These are phyloP conservation scores for Auxenochlorella protothecoides DNA, from an alignment of 139 green algal species.

Conservation along the genomic window DNA sequence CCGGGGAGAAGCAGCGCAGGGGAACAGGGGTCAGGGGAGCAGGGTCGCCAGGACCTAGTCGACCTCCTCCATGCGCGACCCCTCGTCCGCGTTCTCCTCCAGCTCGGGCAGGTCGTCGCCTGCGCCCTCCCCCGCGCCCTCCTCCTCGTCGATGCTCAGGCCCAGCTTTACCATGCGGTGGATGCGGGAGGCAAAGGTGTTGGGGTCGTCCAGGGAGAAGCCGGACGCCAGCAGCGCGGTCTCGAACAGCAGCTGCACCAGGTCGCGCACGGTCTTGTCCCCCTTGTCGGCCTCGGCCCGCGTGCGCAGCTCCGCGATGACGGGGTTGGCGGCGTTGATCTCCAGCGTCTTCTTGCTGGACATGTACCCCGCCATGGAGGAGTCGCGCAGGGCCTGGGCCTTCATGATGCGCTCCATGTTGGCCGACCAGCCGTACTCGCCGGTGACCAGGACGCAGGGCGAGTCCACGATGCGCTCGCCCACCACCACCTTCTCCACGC, in stretches of 20 bases:
- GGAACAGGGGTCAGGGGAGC: neutral
- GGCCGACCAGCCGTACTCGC: conserved; percentile 97
- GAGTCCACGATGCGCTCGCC: conserved; percentile 97
- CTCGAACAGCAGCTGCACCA: conserved; percentile 97
- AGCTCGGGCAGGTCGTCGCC: conserved; percentile 84
- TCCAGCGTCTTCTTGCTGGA: conserved; percentile 98
- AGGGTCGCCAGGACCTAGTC: conserved; percentile 39
- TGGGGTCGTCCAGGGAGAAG: conserved; percentile 97
- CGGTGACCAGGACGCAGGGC: conserved; percentile 97
- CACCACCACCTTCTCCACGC: conserved; percentile 83
- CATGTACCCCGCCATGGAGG: conserved; percentile 96
- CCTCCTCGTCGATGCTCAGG: conserved; percentile 94
- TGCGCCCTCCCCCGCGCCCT: conserved; percentile 17
- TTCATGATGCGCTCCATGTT: conserved; percentile 99
- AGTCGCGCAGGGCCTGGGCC: conserved; percentile 93
- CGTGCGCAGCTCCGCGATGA: conserved; percentile 71
- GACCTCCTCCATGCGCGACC: conserved; percentile 94
- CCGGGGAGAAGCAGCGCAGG: neutral
- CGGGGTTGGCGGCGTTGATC: conserved; percentile 97
- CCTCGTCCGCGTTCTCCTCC: conserved; percentile 90
- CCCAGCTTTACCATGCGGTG: conserved; percentile 99
- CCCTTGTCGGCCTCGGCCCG: conserved; percentile 73
- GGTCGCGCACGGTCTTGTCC: conserved; percentile 99
- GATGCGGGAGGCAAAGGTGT: conserved; percentile 94
- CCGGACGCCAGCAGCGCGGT: conserved; percentile 91